Conservation (phyloP, 202 grass and related monocot species). For the Carex sylvatica region DNA sequence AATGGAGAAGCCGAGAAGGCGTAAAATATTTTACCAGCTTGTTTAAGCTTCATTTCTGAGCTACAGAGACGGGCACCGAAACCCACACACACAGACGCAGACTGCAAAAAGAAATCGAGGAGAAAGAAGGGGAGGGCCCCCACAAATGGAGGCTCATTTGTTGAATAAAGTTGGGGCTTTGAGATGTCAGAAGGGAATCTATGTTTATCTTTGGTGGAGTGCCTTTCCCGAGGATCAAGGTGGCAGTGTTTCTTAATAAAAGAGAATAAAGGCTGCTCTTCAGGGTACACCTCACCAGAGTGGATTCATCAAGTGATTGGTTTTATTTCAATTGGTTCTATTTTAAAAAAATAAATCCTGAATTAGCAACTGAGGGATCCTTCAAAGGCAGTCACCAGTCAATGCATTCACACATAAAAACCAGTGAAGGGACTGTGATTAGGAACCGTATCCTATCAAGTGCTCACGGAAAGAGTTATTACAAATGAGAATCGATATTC, state of each 20-base stretch:
- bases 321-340: background rate
- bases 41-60: no score
- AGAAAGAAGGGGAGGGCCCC: background rate
- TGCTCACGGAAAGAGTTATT: no score
- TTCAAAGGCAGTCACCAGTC: background rate
- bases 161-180: background rate
- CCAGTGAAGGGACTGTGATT: no score
- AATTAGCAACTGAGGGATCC: background rate
- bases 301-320: background rate
- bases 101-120: background rate
- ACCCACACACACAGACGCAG: background rate
- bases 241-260: slow-evolving; percentile 6
- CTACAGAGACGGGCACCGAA: background rate
- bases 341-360: background rate
- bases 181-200: slow-evolving; percentile 22
- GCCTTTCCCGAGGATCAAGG: slow-evolving; percentile 23
- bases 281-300: background rate
- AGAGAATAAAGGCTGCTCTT: slow-evolving; percentile 22
- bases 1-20: no score
- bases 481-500: no score
- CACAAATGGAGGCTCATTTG: background rate
- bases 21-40: no score
- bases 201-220: slow-evolving; percentile 1
- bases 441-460: no score
- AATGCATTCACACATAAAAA: background rate